Conservation (phyloP, 2,329 filamentous ascomycete species). For the Purpureocillium lavendulum region DNA sequence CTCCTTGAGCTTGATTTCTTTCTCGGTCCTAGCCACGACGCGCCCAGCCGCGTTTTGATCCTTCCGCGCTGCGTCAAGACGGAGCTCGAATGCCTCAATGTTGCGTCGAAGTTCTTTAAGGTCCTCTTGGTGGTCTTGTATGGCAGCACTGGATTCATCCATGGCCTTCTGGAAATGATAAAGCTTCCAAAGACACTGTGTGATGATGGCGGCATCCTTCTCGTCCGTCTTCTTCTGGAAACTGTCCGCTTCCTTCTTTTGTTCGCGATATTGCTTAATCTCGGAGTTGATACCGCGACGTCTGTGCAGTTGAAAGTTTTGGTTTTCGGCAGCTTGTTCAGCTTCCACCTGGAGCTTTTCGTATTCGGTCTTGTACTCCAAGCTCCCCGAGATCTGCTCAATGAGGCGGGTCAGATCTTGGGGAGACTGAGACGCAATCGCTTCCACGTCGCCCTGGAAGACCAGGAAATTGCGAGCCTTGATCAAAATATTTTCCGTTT, state of each 20-base stretch:
- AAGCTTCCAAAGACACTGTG: constrained; percentile 92
- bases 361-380: constrained; percentile 92
- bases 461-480: constrained; percentile 97
- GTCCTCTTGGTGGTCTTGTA: constrained; percentile 89
- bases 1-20: constrained; percentile 76
- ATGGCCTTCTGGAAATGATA: constrained; percentile 92
- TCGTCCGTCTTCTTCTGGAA: constrained; percentile 88
- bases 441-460: constrained; percentile 96
- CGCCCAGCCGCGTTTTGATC: constrained; percentile 73
- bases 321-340: constrained; percentile 80
- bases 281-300: constrained; percentile 94
- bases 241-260: constrained; percentile 90
- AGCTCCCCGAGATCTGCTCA: constrained; percentile 93
- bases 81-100: constrained; percentile 74
- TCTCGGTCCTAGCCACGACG: constrained; percentile 75
- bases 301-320: constrained; percentile 79
- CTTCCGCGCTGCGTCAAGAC: constrained; percentile 71
- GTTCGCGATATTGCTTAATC: constrained; percentile 94
- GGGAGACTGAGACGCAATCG: constrained; percentile 89
- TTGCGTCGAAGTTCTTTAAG: constrained; percentile 86
- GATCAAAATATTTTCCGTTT: constrained; percentile 93
- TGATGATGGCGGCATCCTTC: constrained; percentile 83
- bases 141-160: constrained; percentile 82
- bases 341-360: constrained; percentile 80
- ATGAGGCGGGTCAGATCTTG: constrained; percentile 90